Evolutionary conservation across 1,139 yeast genomes (phyloP), one percentile per base, ranked within the genome.

Genomic region (Scheffersomyces illinoinensis): DNA sequence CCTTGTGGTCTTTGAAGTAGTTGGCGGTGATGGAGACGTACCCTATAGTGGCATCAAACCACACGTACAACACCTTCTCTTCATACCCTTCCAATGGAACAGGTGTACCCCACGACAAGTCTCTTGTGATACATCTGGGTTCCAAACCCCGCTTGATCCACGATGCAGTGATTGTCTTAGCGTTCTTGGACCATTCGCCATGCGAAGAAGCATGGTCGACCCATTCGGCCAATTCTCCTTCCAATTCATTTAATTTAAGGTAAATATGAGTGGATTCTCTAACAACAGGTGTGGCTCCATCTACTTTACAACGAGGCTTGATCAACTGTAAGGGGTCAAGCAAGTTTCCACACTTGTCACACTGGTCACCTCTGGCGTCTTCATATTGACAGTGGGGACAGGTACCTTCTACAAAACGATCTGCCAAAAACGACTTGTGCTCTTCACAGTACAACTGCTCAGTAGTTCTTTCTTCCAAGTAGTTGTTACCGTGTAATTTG

Each of bases 11-110:
- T 60, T 90, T 84, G 63, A 93, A 89, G 76, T 93, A 96, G 75
- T 90, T 90, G 46, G 98, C 98, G 50, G 99, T 96, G 69, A 95
- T 95, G 57, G 98, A 92, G 62, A 93, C 88, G 73, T 95, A 95
- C 52, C 99, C 99, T 67, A 95, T 93, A 54, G 97, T 86, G 53
- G 99, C 99, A 77, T 95, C 99, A 67, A 95, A 95, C 99, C 99
- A 95, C 61, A 95, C 99, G 71, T 95, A 95, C 70, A 95, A 81
- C 18, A 95, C 99, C 77, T 95, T 95, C 56, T 92, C 88, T 66
- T 89, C 87, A 78, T 84, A 95, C 53, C 86, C 87, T 65, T 90
- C 87, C 65, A 91, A 79, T 56, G 99, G 99, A 47, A 95, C 98
- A 4, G 98, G 98, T 10, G 97, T 93, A 72, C 99, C 99, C 99